These are phyloP conservation scores for Mycena amicta DNA, from an alignment of 768 basidiomycete genomes.

Conservation along the genomic window DNA sequence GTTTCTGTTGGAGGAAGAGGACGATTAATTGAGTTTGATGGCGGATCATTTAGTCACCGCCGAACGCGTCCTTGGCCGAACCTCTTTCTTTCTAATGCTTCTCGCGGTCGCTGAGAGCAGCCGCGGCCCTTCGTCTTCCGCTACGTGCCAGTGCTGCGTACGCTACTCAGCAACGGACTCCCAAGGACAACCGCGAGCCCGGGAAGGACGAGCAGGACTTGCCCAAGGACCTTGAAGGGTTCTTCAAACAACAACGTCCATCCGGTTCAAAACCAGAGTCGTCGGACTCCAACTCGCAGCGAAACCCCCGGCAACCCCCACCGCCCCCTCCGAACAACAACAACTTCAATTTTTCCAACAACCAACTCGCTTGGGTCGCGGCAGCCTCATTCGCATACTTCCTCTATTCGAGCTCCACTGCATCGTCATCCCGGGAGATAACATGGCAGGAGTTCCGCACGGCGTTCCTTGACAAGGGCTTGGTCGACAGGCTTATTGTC, in stretches of 20 bases:
- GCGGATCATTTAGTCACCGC: not conserved
- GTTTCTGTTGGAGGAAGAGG: conserved; percentile 78
- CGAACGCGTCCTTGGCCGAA: conserved; percentile 13
- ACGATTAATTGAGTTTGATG: conserved; percentile 25
- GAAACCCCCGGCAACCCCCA: conserved; percentile 31
- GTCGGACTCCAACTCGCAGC: conserved; percentile 28
- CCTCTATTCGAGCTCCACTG: conserved; percentile 61
- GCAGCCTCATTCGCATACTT: conserved; percentile 63
- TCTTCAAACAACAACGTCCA: conserved; percentile 65
- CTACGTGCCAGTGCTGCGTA: conserved; percentile 43
- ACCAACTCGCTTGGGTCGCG: conserved; percentile 52
- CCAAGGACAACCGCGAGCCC: conserved; percentile 31
- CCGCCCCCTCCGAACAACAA: conserved; percentile 56
- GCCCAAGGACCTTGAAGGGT: conserved; percentile 74
- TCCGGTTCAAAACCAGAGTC: conserved; percentile 38
- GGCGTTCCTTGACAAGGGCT: conserved; percentile 93
- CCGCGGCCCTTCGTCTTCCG: conserved; percentile 42
- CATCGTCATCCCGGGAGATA: conserved; percentile 77
- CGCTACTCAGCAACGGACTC: conserved; percentile 41
- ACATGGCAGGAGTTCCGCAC: conserved; percentile 99
- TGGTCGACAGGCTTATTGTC: conserved; percentile 92
- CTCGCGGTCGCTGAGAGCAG: conserved; percentile 60
- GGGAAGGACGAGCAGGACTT: conserved; percentile 47
- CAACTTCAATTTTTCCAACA: conserved; percentile 58
- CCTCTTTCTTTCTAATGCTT: conserved; percentile 51